phyloP scores from a whole-genome alignment of 805 yeast species.

The Metschnikowia corniflorae region DNA sequence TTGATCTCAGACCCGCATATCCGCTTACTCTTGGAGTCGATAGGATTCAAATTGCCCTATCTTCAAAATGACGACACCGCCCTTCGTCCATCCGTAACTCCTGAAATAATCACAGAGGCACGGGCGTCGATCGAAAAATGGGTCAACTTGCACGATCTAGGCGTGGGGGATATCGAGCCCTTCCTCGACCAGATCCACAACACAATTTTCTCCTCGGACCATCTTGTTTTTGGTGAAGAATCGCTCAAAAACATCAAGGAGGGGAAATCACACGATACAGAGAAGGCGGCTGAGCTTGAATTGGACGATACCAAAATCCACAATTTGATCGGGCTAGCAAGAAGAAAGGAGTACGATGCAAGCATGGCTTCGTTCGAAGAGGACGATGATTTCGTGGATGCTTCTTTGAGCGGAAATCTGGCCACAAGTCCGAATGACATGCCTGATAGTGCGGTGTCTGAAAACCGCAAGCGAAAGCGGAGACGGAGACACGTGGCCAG shows the following conservation, averaged over 20 bases:
- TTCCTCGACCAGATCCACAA: slow-evolving; percentile 18
- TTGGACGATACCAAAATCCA: slow-evolving; percentile 5
- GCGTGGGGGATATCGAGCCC: slow-evolving; percentile 20
- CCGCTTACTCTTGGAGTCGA: slow-evolving; percentile 42
- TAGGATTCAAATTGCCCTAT: slow-evolving; percentile 46
- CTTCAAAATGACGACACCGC: slow-evolving; percentile 37
- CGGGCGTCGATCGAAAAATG: slow-evolving; percentile 41
- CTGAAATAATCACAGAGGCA: slow-evolving; percentile 31
- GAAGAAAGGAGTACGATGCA: slow-evolving; percentile 18
- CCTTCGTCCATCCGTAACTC: slow-evolving; percentile 31
- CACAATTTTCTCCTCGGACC: slow-evolving; percentile 11
- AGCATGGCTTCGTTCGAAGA: slow-evolving; percentile 12
- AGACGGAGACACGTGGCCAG: slow-evolving; percentile 2
- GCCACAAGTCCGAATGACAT: no score
- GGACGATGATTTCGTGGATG: slow-evolving; percentile 19
- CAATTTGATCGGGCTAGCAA: slow-evolving; percentile 17
- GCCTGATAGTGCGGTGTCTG: slow-evolving; percentile 1
- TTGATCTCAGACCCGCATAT: slow-evolving; percentile 47
- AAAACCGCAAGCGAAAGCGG: slow-evolving; percentile 5
- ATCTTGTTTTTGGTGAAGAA: slow-evolving; percentile 14
- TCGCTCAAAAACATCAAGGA: slow-evolving; percentile 11
- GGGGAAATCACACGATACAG: slow-evolving; percentile 8
- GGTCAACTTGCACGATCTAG: slow-evolving; percentile 21
- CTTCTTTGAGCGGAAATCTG: not conserved
- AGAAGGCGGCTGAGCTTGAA: slow-evolving; percentile 9